A percentile compares a stretch with the other conserved stretches of the same genome.
Evolutionary conservation across 1,139 yeast species (phyloP).

Genomic region (Candida smagusa): DNA sequence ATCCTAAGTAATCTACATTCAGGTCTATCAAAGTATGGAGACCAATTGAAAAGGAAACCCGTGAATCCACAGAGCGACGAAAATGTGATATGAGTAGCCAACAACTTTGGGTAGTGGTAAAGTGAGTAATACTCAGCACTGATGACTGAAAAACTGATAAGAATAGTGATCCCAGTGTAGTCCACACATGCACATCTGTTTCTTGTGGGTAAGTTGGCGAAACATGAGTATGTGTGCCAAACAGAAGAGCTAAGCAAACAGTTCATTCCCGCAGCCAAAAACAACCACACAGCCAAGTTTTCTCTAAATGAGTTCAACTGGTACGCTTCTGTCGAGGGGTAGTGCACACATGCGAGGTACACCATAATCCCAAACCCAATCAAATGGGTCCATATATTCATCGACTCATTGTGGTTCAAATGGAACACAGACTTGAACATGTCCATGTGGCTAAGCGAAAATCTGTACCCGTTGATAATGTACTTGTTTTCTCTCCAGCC

Average conservation of each 20-base stretch:
- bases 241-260: slow-evolving; percentile 75
- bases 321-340: slow-evolving; percentile 53
- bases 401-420: slow-evolving; percentile 79
- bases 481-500: slow-evolving; percentile 93
- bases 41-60: slow-evolving; percentile 85
- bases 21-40: slow-evolving; percentile 83
- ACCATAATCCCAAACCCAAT: slow-evolving; percentile 60
- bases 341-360: slow-evolving; percentile 56
- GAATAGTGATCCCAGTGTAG: slow-evolving; percentile 87
- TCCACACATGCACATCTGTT: slow-evolving; percentile 88
- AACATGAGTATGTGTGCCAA: slow-evolving; percentile 92
- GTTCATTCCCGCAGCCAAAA: slow-evolving; percentile 67
- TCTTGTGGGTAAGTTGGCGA: slow-evolving; percentile 62
- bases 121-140: slow-evolving; percentile 82
- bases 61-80: slow-evolving; percentile 65
- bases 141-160: slow-evolving; percentile 87
- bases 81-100: slow-evolving; percentile 50
- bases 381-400: slow-evolving; percentile 92
- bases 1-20: slow-evolving; percentile 80
- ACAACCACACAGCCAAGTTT: slow-evolving; percentile 55
- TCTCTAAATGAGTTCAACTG: slow-evolving; percentile 42
- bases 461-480: slow-evolving; percentile 81
- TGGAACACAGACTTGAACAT: slow-evolving; percentile 56
- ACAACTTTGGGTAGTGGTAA: slow-evolving; percentile 54
- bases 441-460: slow-evolving; percentile 60